Evolutionary conservation across 768 basidiomycete genomes (phyloP).

Genomic region (Pulveroboletus sp.): DNA sequence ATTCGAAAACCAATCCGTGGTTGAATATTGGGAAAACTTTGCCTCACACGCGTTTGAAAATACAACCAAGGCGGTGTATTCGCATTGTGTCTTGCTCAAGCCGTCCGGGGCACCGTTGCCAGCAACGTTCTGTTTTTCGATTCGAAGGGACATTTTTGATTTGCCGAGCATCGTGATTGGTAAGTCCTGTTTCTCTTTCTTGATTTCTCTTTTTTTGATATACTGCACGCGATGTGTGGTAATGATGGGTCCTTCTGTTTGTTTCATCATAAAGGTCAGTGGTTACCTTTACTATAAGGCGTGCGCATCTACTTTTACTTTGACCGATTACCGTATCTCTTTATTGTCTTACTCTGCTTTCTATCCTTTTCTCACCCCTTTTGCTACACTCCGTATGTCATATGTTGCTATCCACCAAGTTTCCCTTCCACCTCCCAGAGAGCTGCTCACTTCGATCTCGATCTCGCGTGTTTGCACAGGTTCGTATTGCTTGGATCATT

Average conservation of each 20-base stretch:
- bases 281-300: constrained; percentile 70
- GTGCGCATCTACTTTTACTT: neutral
- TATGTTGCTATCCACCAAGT: constrained; percentile 14
- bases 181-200: constrained; percentile 27
- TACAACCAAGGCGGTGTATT: constrained; percentile 91
- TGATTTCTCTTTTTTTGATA: neutral
- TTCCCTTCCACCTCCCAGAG: neutral
- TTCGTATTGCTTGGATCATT: neutral
- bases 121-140: constrained; percentile 93
- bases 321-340: neutral
- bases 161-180: constrained; percentile 86
- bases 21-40: constrained; percentile 96
- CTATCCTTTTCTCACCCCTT: neutral
- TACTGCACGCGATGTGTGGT: neutral
- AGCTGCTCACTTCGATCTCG: neutral
- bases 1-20: constrained; percentile 92
- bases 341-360: neutral
- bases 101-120: constrained; percentile 80
- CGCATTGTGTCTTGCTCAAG: constrained; percentile 85
- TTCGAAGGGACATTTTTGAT: constrained; percentile 89
- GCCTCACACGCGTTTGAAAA: constrained; percentile 97
- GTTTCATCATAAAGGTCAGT: constrained; percentile 56
- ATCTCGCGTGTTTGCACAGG: constrained; percentile 1
- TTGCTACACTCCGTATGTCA: constrained; percentile 4
- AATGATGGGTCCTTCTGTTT: neutral